phyloP scores from a whole-genome alignment of 768 basidiomycete species.

The Russula olivacea region DNA sequence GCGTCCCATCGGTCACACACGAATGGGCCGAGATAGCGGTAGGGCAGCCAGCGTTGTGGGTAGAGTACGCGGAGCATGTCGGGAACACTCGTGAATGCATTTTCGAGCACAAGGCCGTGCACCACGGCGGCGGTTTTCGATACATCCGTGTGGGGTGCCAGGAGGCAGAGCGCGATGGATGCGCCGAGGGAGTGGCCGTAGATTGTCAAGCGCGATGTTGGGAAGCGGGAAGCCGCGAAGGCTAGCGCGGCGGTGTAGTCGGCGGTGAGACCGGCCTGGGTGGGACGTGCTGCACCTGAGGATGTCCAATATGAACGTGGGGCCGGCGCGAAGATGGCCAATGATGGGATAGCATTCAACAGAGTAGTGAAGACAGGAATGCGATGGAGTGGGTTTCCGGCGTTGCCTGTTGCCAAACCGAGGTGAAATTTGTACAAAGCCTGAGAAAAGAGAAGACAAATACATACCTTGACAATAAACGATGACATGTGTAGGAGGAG shows the following conservation, averaged over 20 bases:
- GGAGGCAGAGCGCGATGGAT: conserved; percentile 38
- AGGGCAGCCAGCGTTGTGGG: conserved; percentile 44
- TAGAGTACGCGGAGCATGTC: conserved; percentile 45
- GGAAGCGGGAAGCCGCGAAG: conserved; percentile 33
- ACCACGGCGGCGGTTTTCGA: conserved; percentile 19
- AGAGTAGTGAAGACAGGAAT: conserved; percentile 39
- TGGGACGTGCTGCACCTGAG: conserved; percentile 33
- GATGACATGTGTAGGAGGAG: conserved; percentile 28
- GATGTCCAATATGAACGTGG: conserved; percentile 51
- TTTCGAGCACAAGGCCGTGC: conserved; percentile 43
- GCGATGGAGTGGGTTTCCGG: conserved; percentile 44
- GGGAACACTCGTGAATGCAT: conserved; percentile 44
- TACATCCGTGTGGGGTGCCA: conserved; percentile 25
- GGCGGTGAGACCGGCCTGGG: conserved; percentile 35
- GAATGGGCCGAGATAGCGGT: conserved; percentile 42
- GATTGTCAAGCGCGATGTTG: conserved; percentile 33
- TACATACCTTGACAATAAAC: conserved; percentile 35
- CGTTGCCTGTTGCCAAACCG: conserved; percentile 36
- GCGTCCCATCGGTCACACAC: conserved; percentile 47
- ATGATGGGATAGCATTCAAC: conserved; percentile 25
- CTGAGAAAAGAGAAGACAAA: not conserved
- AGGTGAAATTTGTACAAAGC: not conserved
- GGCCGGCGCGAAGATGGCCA: conserved; percentile 36
- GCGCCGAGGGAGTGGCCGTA: conserved; percentile 50
- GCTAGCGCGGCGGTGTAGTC: conserved; percentile 38